These are phyloP conservation scores for Termitomyces sp. DNA, from an alignment of 768 basidiomycete species.

Conservation along the genomic window DNA sequence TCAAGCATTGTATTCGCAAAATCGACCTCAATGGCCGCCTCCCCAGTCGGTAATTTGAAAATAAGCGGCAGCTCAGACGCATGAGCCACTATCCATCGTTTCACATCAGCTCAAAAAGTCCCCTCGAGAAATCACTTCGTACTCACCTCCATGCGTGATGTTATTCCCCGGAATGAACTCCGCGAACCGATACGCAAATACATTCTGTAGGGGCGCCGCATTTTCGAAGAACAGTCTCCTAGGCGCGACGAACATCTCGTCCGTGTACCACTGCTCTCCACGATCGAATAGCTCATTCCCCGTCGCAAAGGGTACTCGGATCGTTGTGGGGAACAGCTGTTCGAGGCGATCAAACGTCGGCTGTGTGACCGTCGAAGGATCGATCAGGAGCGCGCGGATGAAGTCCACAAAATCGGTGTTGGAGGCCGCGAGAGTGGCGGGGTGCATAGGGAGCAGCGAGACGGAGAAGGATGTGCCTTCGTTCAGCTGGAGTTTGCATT, in stretches of 20 bases:
- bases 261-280: constrained; percentile 52
- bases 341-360: constrained; percentile 35
- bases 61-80: constrained; percentile 42
- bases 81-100: constrained; percentile 33
- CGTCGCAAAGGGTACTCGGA: constrained; percentile 42
- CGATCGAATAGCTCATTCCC: constrained; percentile 57
- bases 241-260: constrained; percentile 48
- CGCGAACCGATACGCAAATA: constrained; percentile 49
- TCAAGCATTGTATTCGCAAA: constrained; percentile 45
- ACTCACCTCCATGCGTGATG: constrained; percentile 38
- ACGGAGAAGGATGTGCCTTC: constrained; percentile 44
- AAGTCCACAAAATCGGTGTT: constrained; percentile 39
- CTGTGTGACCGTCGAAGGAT: constrained; percentile 40
- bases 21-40: constrained; percentile 30
- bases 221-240: constrained; percentile 44
- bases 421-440: constrained; percentile 32
- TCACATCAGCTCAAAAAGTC: background rate
- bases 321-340: constrained; percentile 35
- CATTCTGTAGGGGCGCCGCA: constrained; percentile 38
- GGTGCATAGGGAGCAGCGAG: constrained; percentile 30
- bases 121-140: no score
- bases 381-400: constrained; percentile 43
- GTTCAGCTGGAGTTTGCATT: constrained; percentile 31
- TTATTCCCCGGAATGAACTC: constrained; percentile 55
- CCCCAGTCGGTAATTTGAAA: constrained; percentile 39